phyloP scores from a whole-genome alignment of 73 alveolate genomes.

The Paramecium sonneborni region DNA sequence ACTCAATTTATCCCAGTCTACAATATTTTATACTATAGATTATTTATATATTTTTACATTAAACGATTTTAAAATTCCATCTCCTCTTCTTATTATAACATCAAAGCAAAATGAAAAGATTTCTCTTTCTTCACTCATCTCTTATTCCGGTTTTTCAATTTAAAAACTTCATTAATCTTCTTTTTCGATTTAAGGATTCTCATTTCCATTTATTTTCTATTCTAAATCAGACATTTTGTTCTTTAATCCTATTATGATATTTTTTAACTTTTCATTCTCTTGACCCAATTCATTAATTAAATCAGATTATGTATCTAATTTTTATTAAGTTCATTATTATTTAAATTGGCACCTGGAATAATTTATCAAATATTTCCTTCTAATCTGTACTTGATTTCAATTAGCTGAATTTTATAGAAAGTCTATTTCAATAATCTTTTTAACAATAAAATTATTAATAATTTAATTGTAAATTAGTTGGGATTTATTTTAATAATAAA shows the following conservation, averaged over 20 bases:
- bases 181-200: not conserved
- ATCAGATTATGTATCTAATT: not conserved
- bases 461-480: too few relatives aligned
- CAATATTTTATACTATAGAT: not conserved
- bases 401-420: not conserved
- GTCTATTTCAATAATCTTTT: not conserved
- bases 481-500: not conserved
- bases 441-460: constrained; percentile 11
- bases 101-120: constrained; percentile 8
- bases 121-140: constrained; percentile 39
- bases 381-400: not conserved
- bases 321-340: not conserved
- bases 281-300: constrained; percentile 27
- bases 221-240: not conserved
- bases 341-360: not conserved
- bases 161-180: not conserved
- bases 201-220: not conserved
- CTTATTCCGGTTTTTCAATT: not conserved
- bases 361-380: not conserved
- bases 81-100: not conserved
- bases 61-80: constrained; percentile 32
- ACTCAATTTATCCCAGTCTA: constrained; percentile 20
- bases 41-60: not conserved
- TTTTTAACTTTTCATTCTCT: constrained; percentile 7
- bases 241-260: not conserved